Conservation (phyloP, 116 monocot genomes). For the Trichopus zeylanicus region DNA sequence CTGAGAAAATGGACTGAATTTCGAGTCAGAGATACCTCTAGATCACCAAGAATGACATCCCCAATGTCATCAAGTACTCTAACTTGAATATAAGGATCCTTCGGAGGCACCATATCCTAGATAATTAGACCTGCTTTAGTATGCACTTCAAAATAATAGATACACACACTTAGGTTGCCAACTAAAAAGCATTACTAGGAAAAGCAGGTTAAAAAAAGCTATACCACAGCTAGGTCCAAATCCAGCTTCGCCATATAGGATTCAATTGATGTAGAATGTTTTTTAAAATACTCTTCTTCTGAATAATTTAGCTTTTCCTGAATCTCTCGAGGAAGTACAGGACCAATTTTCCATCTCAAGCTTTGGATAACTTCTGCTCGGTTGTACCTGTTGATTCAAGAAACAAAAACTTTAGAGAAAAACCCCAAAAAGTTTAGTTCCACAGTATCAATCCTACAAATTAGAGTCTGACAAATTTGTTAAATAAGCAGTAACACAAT, state of each 20-base stretch:
- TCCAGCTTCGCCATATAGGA: constrained; percentile 80
- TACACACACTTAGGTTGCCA: background rate
- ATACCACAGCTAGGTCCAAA: constrained; percentile 89
- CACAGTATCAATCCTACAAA: background rate
- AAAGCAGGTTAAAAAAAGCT: background rate
- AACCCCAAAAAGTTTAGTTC: background rate
- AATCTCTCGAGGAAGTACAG: constrained; percentile 80
- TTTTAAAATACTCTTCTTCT: constrained; percentile 83
- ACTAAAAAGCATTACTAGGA: background rate
- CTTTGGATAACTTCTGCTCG: constrained; percentile 76
- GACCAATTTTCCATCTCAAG: constrained; percentile 83
- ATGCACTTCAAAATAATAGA: background rate
- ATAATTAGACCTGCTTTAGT: background rate
- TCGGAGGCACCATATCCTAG: constrained; percentile 93
- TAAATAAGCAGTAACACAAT: background rate
- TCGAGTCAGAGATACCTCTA: constrained; percentile 50
- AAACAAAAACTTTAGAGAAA: background rate
- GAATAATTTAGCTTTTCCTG: constrained; percentile 71
- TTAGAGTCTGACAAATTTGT: background rate
- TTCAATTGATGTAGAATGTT: constrained; percentile 67
- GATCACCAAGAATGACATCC: constrained; percentile 67
- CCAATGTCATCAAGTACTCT: constrained; percentile 79
- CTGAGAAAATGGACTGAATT: constrained; percentile 80
- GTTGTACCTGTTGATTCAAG: constrained; percentile 49
- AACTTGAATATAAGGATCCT: constrained; percentile 83